Percentiles rank a stretch among this genome's conserved stretches.
These are phyloP conservation scores for Brasenia schreberi DNA, from an alignment of 164 flowering plant genomes.

Conservation along the genomic window DNA sequence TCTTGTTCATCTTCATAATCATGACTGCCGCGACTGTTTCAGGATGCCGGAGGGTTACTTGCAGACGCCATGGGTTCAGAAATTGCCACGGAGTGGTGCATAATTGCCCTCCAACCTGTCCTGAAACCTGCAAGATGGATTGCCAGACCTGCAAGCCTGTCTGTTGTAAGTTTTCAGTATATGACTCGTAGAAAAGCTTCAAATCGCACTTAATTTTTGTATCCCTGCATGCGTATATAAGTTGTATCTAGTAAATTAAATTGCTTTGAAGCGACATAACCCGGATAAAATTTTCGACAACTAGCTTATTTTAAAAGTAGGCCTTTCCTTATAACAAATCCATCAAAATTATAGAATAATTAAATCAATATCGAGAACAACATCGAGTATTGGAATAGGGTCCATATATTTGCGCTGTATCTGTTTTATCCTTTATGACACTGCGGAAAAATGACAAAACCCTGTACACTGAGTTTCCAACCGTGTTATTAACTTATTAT, in stretches of 20 bases:
- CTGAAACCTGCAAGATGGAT: conserved; percentile 17
- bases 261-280: background rate
- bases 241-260: background rate
- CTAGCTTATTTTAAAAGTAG: background rate
- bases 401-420: too few relatives aligned
- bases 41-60: background rate
- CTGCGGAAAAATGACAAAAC: background rate
- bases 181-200: background rate
- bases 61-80: background rate
- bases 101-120: conserved; percentile 18
- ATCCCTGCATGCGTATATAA: background rate
- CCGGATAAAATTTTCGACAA: background rate
- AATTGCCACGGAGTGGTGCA: background rate
- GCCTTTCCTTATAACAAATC: background rate
- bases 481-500: background rate
- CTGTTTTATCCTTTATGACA: background rate
- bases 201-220: background rate
- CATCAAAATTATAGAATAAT: too few relatives aligned
- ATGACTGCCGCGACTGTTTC: background rate
- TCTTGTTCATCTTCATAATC: background rate
- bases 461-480: background rate
- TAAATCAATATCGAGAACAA: too few relatives aligned
- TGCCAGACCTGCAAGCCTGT: conserved; percentile 29
- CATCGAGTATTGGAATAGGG: too few relatives aligned
- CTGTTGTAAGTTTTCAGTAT: conserved; percentile 18